Evolutionary conservation across 2,329 filamentous ascomycete species (phyloP), one percentile per base, ranked within the genome.

Genomic region (Fusarium poae): DNA sequence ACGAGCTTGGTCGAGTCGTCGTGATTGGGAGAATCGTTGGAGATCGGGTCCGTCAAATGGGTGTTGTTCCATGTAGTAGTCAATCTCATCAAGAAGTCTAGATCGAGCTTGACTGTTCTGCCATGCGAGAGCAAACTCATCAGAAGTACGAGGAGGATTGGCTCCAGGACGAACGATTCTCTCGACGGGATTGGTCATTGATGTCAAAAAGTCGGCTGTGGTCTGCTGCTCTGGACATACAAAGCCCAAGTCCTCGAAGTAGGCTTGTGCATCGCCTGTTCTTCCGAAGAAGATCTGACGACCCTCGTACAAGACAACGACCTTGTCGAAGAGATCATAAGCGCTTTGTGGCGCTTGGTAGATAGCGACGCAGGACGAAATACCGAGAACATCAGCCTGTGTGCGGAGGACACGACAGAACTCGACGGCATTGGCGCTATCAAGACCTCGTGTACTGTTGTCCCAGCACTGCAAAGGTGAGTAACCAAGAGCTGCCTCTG

Each of bases 161-260:
- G 71, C 69, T 0, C 79, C 79, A 3, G 71, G 73, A 5, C 72
- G 75, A 16, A 78, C 57, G 15, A 76, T 44, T 18, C 79, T 76
- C 56, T 81, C 79, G 3, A 66, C 58, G 1, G 77, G 75, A 15
- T 73, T 77, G 1, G 83, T 85, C 35, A 86, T 81, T 0, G 83
- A 83, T 1, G 71, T 92, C 25, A 93, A 78, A 76, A 92, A 93
- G 73, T 93, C 91, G 3, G 90, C 88, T 1, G 90, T 92, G 0
- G 90, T 93, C 67, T 89, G 79, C 23, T 81, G 75, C 3, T 77
- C 74, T 2, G 80, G 80, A 21, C 77, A 90, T 12, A 86, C 80
- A 67, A 91, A 92, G 0, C 90, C 90, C 57, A 77, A 62, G 6
- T 57, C 44, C 37, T 72, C 68, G 12, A 77, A 77, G 10, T 76